phyloP scores from a whole-genome alignment of 2,329 filamentous ascomycete genomes.

The Lasiodiplodia citricola region DNA sequence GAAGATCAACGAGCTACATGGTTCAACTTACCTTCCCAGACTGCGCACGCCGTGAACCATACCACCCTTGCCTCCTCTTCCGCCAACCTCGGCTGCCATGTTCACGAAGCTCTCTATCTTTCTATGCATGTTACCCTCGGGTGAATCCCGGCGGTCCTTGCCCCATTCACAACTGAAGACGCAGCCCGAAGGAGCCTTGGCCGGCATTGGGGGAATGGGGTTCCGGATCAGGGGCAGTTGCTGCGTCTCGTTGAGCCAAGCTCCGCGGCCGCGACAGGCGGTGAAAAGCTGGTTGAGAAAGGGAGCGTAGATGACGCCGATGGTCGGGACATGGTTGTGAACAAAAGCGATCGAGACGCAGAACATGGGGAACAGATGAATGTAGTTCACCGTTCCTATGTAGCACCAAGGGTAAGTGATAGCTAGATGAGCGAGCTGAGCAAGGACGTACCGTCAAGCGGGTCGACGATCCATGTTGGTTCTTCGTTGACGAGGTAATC shows the following conservation, averaged over 20 bases:
- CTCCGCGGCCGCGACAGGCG: conserved; percentile 68
- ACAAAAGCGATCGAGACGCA: conserved; percentile 78
- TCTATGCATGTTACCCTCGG: conserved; percentile 70
- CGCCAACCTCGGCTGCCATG: conserved; percentile 71
- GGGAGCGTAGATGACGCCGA: conserved; percentile 76
- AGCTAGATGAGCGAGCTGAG: not conserved
- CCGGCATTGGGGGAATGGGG: conserved; percentile 67
- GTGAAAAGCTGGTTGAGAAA: conserved; percentile 73
- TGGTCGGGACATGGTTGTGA: conserved; percentile 62
- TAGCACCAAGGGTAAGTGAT: conserved; percentile 13
- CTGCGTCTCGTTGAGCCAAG: conserved; percentile 71
- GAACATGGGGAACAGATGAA: conserved; percentile 80
- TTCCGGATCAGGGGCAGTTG: conserved; percentile 67
- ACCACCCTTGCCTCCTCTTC: conserved; percentile 69
- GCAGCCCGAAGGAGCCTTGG: conserved; percentile 69
- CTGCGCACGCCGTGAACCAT: conserved; percentile 81
- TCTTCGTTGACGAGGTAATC: conserved; percentile 68
- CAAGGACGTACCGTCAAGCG: conserved; percentile 65
- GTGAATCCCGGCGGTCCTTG: conserved; percentile 71
- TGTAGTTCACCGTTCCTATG: conserved; percentile 75
- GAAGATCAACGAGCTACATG: not conserved
- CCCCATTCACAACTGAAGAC: conserved; percentile 81
- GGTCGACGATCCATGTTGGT: conserved; percentile 79
- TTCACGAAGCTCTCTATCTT: conserved; percentile 79
- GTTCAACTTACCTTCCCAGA: conserved; percentile 59